Evolutionary conservation across 75 land plant species (phyloP), one percentile per base, ranked within the genome.

Genomic region (Sequoiadendron giganteum): DNA sequence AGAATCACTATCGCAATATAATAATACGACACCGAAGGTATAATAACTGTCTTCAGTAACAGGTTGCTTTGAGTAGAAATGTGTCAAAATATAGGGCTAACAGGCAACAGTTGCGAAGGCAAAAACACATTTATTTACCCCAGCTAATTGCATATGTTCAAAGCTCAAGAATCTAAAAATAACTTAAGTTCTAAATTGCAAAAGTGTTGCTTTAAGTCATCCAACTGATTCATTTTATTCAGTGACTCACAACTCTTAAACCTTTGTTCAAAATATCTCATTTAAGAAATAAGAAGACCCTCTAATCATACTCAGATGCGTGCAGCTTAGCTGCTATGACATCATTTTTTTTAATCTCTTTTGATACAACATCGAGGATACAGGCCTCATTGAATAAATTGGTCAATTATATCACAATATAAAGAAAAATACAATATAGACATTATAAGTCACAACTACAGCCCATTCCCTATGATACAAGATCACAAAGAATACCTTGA

Each of bases 401-500:
- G 28, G 70, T 65, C 38, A 75, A 75, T 75, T 75, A 75, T 75
- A 75, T 65, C 70, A 65, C 70, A 65, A 65, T 65, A 28, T 30
- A 13, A 32, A 75, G 77, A 75, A 75, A 75, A 75, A 32, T 75
- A 75, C 77, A 75, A 75, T 75, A 75, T 75, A 75, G 38, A 75
- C 77, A 75, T 34, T 11, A 75, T 34, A 34, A 75, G 77, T 75
- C 15, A 25, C 77, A 75, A 75, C 77, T 34, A 32, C 38, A 10
- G 77, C 39, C 3, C 77, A 75, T 75, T 75, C 34, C 77, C 38
- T 45, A 45, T 45, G 86, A 85, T 56, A 85, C 65, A 85, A 85
- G 61, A 85, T 85, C 86, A 55, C 25, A 55, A 56, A 85, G 42
- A 11, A 89, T 65, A 76, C 95, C 97, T n/a, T 92, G 90, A 88